Evolutionary conservation across 169 alveolate genomes (phyloP).

Genomic region (Plasmodium chabaudi): DNA sequence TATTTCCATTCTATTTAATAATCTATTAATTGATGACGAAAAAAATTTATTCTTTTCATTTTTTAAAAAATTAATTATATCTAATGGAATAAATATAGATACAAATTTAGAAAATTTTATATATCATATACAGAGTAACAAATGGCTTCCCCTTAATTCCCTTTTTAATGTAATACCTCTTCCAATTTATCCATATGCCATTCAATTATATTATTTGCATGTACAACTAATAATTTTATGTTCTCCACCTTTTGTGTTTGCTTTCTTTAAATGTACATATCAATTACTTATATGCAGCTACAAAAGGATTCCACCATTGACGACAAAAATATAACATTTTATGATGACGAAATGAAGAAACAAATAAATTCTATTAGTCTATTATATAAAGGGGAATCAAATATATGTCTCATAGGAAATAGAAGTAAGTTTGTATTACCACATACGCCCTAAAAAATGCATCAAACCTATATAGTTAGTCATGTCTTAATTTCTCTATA

Average conservation of each 20-base stretch:
- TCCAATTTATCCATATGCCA: not conserved
- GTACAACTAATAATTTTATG: not conserved
- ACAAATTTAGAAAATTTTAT: constrained; percentile 12
- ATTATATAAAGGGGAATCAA: constrained; percentile 53
- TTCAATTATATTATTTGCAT: not conserved
- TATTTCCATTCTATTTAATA: constrained; percentile 47
- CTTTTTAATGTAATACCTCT: constrained; percentile 33
- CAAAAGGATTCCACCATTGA: constrained; percentile 6
- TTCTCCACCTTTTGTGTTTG: not conserved
- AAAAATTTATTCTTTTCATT: constrained; percentile 30
- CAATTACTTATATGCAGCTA: constrained; percentile 13
- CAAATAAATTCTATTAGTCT: constrained; percentile 51
- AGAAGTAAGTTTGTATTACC: constrained; percentile 22
- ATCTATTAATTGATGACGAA: constrained; percentile 57
- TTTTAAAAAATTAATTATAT: constrained; percentile 32
- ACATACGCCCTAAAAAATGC: not conserved
- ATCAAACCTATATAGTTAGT: not conserved
- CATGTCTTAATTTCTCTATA: not conserved
- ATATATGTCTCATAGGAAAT: constrained; percentile 59
- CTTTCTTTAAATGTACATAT: not conserved
- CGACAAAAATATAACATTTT: constrained; percentile 44
- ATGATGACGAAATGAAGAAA: constrained; percentile 68
- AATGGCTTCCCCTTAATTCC: constrained; percentile 31
- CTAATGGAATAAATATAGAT: constrained; percentile 14
- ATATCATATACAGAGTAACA: constrained; percentile 49